Base-by-base conservation (phyloP, 108 stramenopile genomes). In the Pseudonitzschia delicatissima region DNA sequence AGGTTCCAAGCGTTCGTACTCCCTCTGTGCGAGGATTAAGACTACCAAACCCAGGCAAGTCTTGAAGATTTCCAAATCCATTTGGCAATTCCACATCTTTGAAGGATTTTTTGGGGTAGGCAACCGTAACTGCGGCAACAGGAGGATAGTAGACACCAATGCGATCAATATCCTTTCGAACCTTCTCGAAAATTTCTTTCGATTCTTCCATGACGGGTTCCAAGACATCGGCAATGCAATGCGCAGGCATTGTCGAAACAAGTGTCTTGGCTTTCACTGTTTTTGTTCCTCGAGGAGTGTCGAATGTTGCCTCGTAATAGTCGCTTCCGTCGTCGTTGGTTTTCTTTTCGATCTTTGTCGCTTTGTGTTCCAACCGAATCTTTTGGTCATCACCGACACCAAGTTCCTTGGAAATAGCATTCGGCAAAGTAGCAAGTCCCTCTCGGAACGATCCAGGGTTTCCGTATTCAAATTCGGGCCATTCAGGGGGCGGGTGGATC, bases 101-200 rank as follows among this genome's bases (percentile, higher is more conserved):
- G 87, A 97, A 98, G 27, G 91, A 72, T 13, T 74, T 67, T 67
- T 96, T 96, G 50, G 95, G 94, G 69, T 98, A 98, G 8, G 96
- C 96, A 21, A 97, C 69, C 15, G 96, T 94, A 0, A 96, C 96
- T 26, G 93, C 85, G 0, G 92, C 93, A 13, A 98, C 95, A 5
- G 97, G 96, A 17, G 97, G 97, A 62, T 93, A 82, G 84, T 96
- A 96, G 21, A 97, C 83, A 20, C 86, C 86, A 25, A 74, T 49
- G 44, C 87, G 75, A 42, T 80, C 59, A 57, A 88, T 77, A 4
- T 75, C 77, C 23, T 62, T 26, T 44, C 87, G 83, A 21, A 81
- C 60, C 45, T 78, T 78, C 45, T 92, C 81, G 35, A 91, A 85
- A 26, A 98, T 79, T 2, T 55, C 68, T 21, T 83, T 74, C 8